Conservation (phyloP, 2,329 filamentous ascomycete genomes). For the Fusarium succisae region DNA sequence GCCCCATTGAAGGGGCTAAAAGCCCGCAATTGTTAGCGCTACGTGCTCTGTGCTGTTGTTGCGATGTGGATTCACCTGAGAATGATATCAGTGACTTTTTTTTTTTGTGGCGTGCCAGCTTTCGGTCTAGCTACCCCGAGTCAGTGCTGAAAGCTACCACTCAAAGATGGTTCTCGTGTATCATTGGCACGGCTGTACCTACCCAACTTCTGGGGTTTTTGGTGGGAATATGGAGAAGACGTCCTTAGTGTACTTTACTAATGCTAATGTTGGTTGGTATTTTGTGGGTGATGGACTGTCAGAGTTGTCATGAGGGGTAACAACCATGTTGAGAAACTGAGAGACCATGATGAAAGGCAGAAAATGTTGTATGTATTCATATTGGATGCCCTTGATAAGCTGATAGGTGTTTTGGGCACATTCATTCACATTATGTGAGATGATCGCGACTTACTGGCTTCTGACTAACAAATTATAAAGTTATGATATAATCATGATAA, state of each 20-base stretch:
- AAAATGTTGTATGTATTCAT: not conserved
- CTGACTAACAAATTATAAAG: not conserved
- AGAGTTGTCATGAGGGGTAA: not conserved
- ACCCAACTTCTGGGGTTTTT: not conserved
- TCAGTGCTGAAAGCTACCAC: not conserved
- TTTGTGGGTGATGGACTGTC: not conserved
- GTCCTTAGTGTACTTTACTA: not conserved
- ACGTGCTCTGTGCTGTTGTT: not conserved
- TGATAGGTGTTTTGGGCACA: not conserved
- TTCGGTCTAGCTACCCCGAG: not conserved
- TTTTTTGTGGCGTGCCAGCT: not conserved
- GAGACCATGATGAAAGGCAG: not conserved
- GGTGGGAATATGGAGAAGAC: not conserved
- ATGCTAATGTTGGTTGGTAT: not conserved
- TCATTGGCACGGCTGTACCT: slow-evolving; percentile 26
- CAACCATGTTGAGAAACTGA: not conserved
- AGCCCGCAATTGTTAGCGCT: slow-evolving; percentile 11
- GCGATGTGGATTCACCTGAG: slow-evolving; percentile 8
- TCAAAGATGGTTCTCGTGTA: not conserved
- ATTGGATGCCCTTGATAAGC: too few relatives aligned
- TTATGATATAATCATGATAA: not conserved
- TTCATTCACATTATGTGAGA: not conserved
- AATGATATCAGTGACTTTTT: slow-evolving; percentile 30
- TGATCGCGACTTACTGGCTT: not conserved
- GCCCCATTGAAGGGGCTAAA: slow-evolving; percentile 35